Evolutionary conservation across 192 early-diverging fungal species (phyloP), one percentile per base, ranked within the genome.

Genomic region (Phlyctochytrium arcticum): DNA sequence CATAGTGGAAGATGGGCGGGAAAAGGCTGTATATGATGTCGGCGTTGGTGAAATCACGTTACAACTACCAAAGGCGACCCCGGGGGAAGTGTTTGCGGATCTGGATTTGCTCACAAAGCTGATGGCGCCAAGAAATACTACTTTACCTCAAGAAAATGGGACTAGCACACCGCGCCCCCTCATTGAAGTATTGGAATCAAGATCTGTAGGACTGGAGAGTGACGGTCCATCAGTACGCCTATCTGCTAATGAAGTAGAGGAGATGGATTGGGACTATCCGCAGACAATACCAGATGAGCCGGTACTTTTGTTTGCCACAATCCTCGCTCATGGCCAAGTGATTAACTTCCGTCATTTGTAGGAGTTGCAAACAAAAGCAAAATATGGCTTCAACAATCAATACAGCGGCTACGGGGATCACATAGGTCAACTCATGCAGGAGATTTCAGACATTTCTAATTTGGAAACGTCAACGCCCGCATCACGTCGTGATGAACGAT

Each of bases 371-470:
- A 78, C 60, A 10, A 60, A 50, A 8, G 73, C 80, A 5, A 75
- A 76, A 19, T 99, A 98, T 71, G 96, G 96, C 6, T 99, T 99
- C 80, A 90, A 95, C 74, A 85, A 87, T 62, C 80, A 86, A 27
- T 93, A 96, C 72, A 83, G 69, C 32, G 89, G 89, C 6, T 88
- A 85, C 49, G 89, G 90, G 51, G 73, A 81, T 1, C 88, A 94
- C 62, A 56, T 85, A 10, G 34, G 48, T 1, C 67, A 82, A 51
- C 42, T 86, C 35, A 79, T 76, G 3, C 71, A 69, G 21, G 83
- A 80, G 35, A 64, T 86, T 1, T 49, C 85, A 23, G 80, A 86
- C 46, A 64, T 82, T 26, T 65, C 55, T 37, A 71, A 81, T 35
- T 31, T 86, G 7, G 75, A 80, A 61, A 42, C 48, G 1, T 86